Conservation (phyloP, 768 basidiomycete genomes). For the Leucosporidium creatinivorum region DNA sequence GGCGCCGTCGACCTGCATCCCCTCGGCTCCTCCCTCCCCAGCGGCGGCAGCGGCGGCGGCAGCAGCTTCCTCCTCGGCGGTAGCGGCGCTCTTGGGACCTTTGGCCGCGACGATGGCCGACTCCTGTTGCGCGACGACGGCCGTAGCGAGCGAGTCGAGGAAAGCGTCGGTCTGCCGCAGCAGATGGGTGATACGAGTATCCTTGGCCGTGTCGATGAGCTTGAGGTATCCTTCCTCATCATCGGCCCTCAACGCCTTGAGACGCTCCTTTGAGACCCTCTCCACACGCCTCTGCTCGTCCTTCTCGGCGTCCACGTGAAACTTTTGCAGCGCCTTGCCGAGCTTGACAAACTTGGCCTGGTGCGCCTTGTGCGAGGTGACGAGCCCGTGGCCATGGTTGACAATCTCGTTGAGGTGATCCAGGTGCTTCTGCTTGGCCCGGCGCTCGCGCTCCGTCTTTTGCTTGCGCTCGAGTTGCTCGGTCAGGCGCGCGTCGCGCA, state of each 20-base stretch:
- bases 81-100: slow-evolving; percentile 42
- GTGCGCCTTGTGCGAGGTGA: slow-evolving; percentile 52
- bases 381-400: slow-evolving; percentile 68
- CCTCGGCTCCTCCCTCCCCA: slow-evolving; percentile 49
- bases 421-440: slow-evolving; percentile 92
- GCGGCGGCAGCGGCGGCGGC: slow-evolving; percentile 92
- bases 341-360: slow-evolving; percentile 57
- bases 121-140: slow-evolving; percentile 84
- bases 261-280: slow-evolving; percentile 90
- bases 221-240: slow-evolving; percentile 99
- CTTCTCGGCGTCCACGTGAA: slow-evolving; percentile 87
- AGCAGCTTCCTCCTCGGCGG: slow-evolving; percentile 59
- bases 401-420: slow-evolving; percentile 85
- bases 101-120: slow-evolving; percentile 49
- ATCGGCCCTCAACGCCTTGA: slow-evolving; percentile 92
- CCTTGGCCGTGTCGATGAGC: slow-evolving; percentile 97
- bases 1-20: slow-evolving; percentile 47
- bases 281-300: slow-evolving; percentile 98
- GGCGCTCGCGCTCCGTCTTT: slow-evolving; percentile 79
- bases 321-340: slow-evolving; percentile 67
- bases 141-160: slow-evolving; percentile 88
- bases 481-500: slow-evolving; percentile 81
- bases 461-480: slow-evolving; percentile 87
- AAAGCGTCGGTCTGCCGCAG: slow-evolving; percentile 88
- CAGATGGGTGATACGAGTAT: slow-evolving; percentile 95